Evolutionary conservation across 2,329 filamentous ascomycete genomes (phyloP).

Genomic region (Ceratocystis huliohia): DNA sequence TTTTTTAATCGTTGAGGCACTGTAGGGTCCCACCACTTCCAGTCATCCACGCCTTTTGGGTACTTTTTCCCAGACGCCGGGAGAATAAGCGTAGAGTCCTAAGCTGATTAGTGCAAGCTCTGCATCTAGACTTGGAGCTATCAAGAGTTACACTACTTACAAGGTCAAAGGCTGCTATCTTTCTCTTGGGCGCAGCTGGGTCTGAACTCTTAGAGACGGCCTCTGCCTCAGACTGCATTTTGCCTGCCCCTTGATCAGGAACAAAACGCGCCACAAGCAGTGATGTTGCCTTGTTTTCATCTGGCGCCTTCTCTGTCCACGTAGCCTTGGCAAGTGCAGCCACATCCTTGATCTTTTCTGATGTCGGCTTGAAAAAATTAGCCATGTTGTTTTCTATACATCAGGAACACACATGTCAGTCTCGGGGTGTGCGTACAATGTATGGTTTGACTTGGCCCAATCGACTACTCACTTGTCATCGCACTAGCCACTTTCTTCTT

Average conservation of each 20-base stretch:
- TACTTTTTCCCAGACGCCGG: conserved; percentile 73
- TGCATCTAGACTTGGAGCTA: neutral
- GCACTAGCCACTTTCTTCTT: conserved; percentile 15
- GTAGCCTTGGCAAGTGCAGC: conserved; percentile 31
- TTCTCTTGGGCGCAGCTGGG: conserved; percentile 27
- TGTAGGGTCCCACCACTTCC: conserved; percentile 80
- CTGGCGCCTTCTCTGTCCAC: conserved; percentile 55
- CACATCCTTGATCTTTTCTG: conserved; percentile 68
- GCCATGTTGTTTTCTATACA: conserved; percentile 54
- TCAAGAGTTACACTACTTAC: conserved; percentile 27
- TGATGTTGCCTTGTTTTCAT: conserved; percentile 38
- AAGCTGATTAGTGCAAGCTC: neutral
- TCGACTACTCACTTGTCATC: conserved; percentile 10
- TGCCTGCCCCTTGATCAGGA: conserved; percentile 28
- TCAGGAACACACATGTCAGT: neutral
- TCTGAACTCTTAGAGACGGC: neutral
- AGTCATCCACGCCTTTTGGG: conserved; percentile 57
- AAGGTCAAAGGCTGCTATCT: conserved; percentile 61
- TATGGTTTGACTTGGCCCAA: neutral
- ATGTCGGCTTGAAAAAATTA: conserved; percentile 78
- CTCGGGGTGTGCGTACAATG: neutral
- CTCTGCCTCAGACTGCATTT: conserved; percentile 22
- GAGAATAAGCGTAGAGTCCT: conserved; percentile 80
- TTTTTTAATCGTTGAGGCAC: conserved; percentile 56
- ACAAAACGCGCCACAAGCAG: conserved; percentile 65